Base-by-base conservation (phyloP, 164 flowering plant species). In the Sedum album region DNA sequence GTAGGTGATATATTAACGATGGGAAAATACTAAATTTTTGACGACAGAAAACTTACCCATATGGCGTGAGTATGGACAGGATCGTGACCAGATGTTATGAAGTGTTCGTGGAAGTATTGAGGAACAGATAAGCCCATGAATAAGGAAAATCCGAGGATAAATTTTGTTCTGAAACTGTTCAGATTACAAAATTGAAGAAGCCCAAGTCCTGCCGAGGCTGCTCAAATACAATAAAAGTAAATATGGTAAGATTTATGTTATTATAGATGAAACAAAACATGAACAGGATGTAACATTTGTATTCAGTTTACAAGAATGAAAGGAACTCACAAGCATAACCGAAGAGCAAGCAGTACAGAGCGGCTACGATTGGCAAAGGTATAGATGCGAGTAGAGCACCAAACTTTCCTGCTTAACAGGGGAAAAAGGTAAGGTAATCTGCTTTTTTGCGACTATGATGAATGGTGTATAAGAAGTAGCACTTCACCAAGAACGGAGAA, bases 51-150 rank as follows among this genome's bases (percentile, higher is more conserved):
- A 68, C 83, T 15, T 64, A 95, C 99, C 82, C 79, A 73, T 39
- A 25, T 70, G 4, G 91, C 70, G 20, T 72, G 51, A 25, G 91
- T 85, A 82, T 84, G 86, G 31, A 90, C 86, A 33, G 96, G 99
- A 21, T 93, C 91, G 66, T 75, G 80, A 15, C 94, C 92, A 17
- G 96, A 73, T 11, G 77, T 46, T 4, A 79, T 2, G 0, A 81
- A 71, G 44, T 79, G 78, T 69, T 82, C 85, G 23, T 76, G 81
- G 88, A 95, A 95, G 83, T 90, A 95, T 60, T 89, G 86, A 20
- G 96, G 91, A 33, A 95, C 87, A 1, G 97, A 90, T 30, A 95
- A 86, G 1, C 97, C 99, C 86, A 92, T 76, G 90, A 90, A 95
- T 60, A 91, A 69, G 18, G 97, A 84, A 70, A 90, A 86, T 31